A percentile compares a stretch with the other conserved stretches of the same genome.
These are phyloP conservation scores for Auricularia sp. DNA, from an alignment of 768 basidiomycete genomes.

Conservation along the genomic window DNA sequence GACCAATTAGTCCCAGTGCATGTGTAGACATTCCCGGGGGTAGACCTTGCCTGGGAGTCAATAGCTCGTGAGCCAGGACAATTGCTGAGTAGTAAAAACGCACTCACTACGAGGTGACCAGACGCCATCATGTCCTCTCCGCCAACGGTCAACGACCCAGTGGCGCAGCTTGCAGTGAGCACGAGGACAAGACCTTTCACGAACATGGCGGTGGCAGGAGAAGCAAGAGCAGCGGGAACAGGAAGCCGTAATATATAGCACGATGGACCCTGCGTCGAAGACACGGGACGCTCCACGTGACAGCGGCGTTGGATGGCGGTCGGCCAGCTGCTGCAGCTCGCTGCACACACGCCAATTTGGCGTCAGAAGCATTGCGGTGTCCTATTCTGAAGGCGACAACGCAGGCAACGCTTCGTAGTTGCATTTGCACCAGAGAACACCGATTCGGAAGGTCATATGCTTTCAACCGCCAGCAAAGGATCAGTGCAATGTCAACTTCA, in stretches of 20 bases:
- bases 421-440: too few relatives aligned
- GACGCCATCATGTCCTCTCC: background rate
- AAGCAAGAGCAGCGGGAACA: background rate
- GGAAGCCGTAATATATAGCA: background rate
- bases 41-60: background rate
- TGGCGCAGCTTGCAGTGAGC: background rate
- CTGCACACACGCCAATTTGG: too few relatives aligned
- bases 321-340: too few relatives aligned
- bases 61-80: background rate
- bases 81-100: too few relatives aligned
- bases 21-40: background rate
- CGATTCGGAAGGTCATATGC: too few relatives aligned
- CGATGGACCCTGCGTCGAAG: background rate
- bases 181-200: background rate
- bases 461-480: too few relatives aligned
- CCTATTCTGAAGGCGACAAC: too few relatives aligned
- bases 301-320: too few relatives aligned
- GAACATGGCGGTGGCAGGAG: background rate
- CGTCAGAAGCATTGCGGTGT: too few relatives aligned
- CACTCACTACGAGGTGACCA: background rate
- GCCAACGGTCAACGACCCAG: background rate
- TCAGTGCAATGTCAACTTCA: too few relatives aligned
- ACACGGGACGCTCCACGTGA: too few relatives aligned
- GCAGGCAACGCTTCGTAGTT: too few relatives aligned
- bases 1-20: background rate